Evolutionary conservation across 805 yeast species (phyloP).

Genomic region (Candida takata): DNA sequence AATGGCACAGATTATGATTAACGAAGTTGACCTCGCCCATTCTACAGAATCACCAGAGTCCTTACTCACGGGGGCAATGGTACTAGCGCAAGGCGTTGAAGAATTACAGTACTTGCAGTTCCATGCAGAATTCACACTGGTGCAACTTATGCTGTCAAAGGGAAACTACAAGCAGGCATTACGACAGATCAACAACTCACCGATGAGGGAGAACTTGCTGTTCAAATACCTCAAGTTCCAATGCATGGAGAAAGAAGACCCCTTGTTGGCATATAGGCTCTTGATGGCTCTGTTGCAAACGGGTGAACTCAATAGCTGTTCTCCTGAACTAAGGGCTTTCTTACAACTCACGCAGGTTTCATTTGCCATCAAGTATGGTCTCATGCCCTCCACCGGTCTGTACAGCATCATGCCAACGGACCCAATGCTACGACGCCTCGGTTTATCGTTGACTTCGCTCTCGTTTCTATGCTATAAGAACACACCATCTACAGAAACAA

Average conservation of each 20-base stretch:
- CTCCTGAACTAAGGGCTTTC: slow-evolving; percentile 4
- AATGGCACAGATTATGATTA: slow-evolving; percentile 23
- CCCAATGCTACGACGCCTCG: no score
- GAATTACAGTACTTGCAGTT: background rate
- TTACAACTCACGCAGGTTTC: slow-evolving; percentile 10
- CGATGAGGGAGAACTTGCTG: background rate
- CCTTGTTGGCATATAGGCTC: slow-evolving; percentile 9
- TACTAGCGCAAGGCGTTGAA: slow-evolving; percentile 9
- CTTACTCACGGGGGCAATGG: slow-evolving; percentile 10
- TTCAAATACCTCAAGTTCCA: slow-evolving; percentile 8
- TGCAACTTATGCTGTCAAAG: slow-evolving; percentile 4
- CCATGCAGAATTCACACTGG: slow-evolving; percentile 5
- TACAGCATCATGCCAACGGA: background rate
- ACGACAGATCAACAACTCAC: slow-evolving; percentile 1
- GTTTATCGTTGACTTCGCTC: no score
- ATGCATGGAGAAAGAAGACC: slow-evolving; percentile 6
- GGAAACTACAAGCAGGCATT: slow-evolving; percentile 10
- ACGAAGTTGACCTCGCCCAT: slow-evolving; percentile 3
- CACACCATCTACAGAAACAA: no score
- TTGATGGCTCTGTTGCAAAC: slow-evolving; percentile 1
- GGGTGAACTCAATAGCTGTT: background rate
- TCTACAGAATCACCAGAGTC: slow-evolving; percentile 8
- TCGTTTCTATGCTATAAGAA: no score
- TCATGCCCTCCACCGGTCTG: slow-evolving; percentile 3
- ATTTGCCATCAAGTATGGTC: slow-evolving; percentile 9